Conservation (phyloP, 169 alveolate genomes). For the Eimeria maxima region DNA sequence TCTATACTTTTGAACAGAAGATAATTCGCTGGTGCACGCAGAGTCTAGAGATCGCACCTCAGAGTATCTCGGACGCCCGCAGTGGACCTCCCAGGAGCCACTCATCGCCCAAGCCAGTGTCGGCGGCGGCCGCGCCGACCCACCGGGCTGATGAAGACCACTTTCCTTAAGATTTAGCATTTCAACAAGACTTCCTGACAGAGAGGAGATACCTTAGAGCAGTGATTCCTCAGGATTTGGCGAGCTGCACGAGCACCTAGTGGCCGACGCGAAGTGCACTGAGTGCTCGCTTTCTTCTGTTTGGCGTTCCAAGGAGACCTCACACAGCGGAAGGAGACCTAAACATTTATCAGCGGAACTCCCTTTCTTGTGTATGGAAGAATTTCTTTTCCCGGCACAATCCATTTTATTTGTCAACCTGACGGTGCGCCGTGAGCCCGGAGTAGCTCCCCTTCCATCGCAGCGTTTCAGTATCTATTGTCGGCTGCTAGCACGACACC, state of each 20-base stretch:
- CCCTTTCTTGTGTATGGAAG: neutral
- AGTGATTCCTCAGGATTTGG: neutral
- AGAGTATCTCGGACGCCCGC: constrained; percentile 30
- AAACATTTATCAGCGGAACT: neutral
- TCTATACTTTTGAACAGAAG: neutral
- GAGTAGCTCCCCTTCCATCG: constrained; percentile 26
- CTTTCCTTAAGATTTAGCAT: neutral
- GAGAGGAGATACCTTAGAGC: neutral
- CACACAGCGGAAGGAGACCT: neutral
- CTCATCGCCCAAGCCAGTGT: constrained; percentile 59
- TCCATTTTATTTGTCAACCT: neutral
- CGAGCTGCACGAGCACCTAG: neutral
- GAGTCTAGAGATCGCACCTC: neutral
- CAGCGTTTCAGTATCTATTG: neutral
- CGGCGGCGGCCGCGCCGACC: constrained; percentile 64
- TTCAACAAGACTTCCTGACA: constrained; percentile 25
- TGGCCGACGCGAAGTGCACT: constrained; percentile 6
- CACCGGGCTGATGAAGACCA: constrained; percentile 12
- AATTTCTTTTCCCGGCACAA: neutral
- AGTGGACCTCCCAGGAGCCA: constrained; percentile 67
- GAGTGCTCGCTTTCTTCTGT: neutral
- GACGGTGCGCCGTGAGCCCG: constrained; percentile 43
- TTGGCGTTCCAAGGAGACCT: constrained; percentile 32
- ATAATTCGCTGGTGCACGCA: neutral
- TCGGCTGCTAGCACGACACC: neutral